Percentiles rank a stretch among this genome's conserved stretches.
Evolutionary conservation across 331 rosid species (phyloP).

Genomic region (Quercus tomentella): DNA sequence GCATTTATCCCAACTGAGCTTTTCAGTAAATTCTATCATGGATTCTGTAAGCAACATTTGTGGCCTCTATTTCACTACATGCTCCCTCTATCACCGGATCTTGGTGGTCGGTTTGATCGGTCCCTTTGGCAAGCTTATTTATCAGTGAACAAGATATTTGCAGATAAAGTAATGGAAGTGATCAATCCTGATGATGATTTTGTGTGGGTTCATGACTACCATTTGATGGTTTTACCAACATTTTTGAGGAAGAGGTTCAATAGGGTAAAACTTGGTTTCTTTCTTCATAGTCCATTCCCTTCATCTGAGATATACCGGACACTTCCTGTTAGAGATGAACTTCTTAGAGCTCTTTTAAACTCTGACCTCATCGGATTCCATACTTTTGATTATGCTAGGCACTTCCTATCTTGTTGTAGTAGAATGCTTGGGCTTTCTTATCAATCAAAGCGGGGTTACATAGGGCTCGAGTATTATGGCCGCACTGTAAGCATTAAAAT

Average conservation of each 20-base stretch:
- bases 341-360: constrained; percentile 89
- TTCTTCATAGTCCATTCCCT: constrained; percentile 94
- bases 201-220: constrained; percentile 98
- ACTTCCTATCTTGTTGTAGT: constrained; percentile 90
- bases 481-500: constrained; percentile 95
- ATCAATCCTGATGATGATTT: constrained; percentile 92
- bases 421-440: constrained; percentile 92
- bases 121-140: constrained; percentile 94
- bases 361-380: constrained; percentile 93
- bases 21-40: constrained; percentile 84
- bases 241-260: constrained; percentile 92
- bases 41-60: constrained; percentile 88
- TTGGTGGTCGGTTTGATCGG: constrained; percentile 88
- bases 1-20: constrained; percentile 80
- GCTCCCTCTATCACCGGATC: constrained; percentile 95
- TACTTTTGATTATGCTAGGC: constrained; percentile 94
- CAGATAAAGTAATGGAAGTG: constrained; percentile 94
- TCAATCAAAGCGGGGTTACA: constrained; percentile 91
- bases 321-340: constrained; percentile 93
- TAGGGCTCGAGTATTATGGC: constrained; percentile 93
- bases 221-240: constrained; percentile 92
- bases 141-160: constrained; percentile 96
- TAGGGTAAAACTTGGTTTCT: constrained; percentile 75
- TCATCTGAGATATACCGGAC: constrained; percentile 94
- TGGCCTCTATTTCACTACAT: constrained; percentile 97